Evolutionary conservation across 805 yeast species (phyloP).

Genomic region (Scheffersomyces ergatensis): DNA sequence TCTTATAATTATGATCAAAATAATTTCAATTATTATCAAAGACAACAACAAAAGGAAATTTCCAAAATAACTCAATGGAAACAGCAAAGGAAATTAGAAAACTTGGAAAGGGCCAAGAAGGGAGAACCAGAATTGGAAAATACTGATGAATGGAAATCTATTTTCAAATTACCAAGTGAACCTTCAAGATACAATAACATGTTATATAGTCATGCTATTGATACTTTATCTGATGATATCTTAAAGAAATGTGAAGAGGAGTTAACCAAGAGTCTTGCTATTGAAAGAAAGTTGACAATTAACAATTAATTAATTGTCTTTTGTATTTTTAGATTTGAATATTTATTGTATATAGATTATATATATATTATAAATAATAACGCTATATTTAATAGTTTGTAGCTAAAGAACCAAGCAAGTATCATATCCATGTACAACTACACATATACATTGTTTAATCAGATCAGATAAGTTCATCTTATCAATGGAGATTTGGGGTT

Average conservation of each 20-base stretch:
- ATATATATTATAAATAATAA: no score
- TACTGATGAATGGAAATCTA: constrained; percentile 65
- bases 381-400: no score
- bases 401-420: no score
- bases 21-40: constrained; percentile 78
- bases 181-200: constrained; percentile 75
- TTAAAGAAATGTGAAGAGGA: constrained; percentile 70
- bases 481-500: no score
- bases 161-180: constrained; percentile 67
- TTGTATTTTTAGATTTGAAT: no score
- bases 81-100: constrained; percentile 64
- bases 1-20: constrained; percentile 75
- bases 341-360: no score
- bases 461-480: no score
- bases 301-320: no score
- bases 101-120: constrained; percentile 54
- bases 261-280: constrained; percentile 59
- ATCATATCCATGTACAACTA: no score
- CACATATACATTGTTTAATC: no score
- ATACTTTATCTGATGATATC: constrained; percentile 66
- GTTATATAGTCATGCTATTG: constrained; percentile 64
- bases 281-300: constrained; percentile 48
- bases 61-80: constrained; percentile 74
- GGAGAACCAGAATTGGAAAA: constrained; percentile 55
- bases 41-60: constrained; percentile 68